Base-by-base conservation (phyloP, 208 protist species). In the Acanthamoeba royreba region DNA sequence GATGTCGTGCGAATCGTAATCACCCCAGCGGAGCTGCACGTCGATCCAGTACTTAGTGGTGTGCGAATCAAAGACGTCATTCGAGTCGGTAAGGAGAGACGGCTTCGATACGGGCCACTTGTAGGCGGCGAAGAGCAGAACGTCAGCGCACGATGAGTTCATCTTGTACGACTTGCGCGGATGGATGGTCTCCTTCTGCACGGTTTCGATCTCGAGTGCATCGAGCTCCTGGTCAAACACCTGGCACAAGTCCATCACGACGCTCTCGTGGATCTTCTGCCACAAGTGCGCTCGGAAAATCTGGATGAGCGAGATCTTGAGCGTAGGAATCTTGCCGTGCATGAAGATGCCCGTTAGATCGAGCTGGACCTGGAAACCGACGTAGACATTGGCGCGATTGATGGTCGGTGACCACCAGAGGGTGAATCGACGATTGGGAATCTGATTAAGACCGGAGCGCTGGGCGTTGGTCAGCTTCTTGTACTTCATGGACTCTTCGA, bases 401-500 rank as follows among this genome's bases (percentile, higher is more conserved):
- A 99, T 99, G 9, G 99, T 99, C 61, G 99, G 99, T 93, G 99
- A 99, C 99, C 99, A 99, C 99, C 99, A 99, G 19, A 99, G 97
- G 35, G 99, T 99, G 96, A 99, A 99, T 63, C 99, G 98, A 94
- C 99, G 97, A 97, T 99, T 99, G 11, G 99, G 99, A 95, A 99
- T 99, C 97, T 99, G 99, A 95, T 99, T 99, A 19, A 99, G 97
- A 98, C 99, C 99, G 15, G 98, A 99, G 63, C 99, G 98, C 97
- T 99, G 99, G 81, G 99, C 99, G 97, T 99, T 99, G 35, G 99
- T 99, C 13, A 99, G 97, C 96, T 99, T 99, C 94, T 99, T 99
- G 95, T 99, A 99, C 97, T 99, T 99, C 98, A 99, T 99, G 35
- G 97, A 98, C 97, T 99, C 99, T 96, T 99, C 99, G 95, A 99